Percentiles rank a stretch among this genome's conserved stretches.
phyloP scores from a whole-genome alignment of 179 eudicot genomes.

The Beta lomatogona region DNA sequence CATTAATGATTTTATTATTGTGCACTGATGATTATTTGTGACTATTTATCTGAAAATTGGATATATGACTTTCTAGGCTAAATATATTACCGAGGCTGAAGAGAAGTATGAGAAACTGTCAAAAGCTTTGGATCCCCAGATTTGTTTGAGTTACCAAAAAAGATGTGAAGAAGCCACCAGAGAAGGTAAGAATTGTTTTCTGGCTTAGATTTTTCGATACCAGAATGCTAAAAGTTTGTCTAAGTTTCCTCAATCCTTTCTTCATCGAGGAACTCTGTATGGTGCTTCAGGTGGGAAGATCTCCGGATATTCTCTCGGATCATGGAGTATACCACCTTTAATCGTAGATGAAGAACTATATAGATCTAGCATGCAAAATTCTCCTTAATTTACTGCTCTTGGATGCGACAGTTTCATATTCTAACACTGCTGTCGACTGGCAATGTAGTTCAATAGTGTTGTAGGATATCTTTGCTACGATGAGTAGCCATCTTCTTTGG shows the following conservation, averaged over 20 bases:
- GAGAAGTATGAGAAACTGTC: conserved; percentile 59
- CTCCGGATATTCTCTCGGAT: conserved; percentile 74
- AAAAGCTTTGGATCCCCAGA: conserved; percentile 60
- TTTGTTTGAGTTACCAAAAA: conserved; percentile 53
- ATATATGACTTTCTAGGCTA: conserved; percentile 47
- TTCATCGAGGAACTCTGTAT: background rate
- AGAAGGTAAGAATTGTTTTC: conserved; percentile 55
- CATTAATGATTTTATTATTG: background rate
- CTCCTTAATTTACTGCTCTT: conserved; percentile 12
- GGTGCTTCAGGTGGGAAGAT: conserved; percentile 65
- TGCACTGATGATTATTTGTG: background rate
- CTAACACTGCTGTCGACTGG: background rate
- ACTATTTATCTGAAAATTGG: background rate
- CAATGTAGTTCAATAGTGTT: background rate
- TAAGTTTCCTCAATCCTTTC: background rate
- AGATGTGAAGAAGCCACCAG: conserved; percentile 96
- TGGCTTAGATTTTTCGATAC: background rate
- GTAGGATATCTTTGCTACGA: background rate
- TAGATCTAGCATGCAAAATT: conserved; percentile 45
- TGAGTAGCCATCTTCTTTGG: background rate
- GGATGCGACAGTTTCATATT: background rate
- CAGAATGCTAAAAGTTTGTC: background rate
- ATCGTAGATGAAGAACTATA: conserved; percentile 71
- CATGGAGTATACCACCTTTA: conserved; percentile 85
- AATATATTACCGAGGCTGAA: conserved; percentile 74